These are phyloP conservation scores for Penicillium thymicola DNA, from an alignment of 2,329 filamentous ascomycete genomes.

Conservation along the genomic window DNA sequence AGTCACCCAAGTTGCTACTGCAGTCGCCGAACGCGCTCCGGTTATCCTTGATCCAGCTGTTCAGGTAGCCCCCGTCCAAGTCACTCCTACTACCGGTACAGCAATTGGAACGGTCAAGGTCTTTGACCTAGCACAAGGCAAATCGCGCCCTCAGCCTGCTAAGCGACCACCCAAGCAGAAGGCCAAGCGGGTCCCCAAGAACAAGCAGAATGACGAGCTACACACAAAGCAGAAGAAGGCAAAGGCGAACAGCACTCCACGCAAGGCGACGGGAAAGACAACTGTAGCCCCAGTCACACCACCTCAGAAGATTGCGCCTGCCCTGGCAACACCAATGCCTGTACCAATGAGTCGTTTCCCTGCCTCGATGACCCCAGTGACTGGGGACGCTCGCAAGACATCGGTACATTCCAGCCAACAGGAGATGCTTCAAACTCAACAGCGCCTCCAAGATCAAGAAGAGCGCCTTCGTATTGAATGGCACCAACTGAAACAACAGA, in stretches of 20 bases:
- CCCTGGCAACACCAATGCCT: background rate
- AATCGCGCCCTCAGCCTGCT: background rate
- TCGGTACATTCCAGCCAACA: background rate
- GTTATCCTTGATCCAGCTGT: background rate
- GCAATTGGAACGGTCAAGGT: background rate
- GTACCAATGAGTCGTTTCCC: background rate
- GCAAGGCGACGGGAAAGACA: background rate
- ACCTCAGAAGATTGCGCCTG: background rate
- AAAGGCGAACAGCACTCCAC: background rate
- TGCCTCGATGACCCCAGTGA: background rate
- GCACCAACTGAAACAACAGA: background rate
- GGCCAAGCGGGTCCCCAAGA: background rate
- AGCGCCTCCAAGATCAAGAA: background rate
- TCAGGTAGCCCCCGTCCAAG: background rate
- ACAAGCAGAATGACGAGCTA: background rate
- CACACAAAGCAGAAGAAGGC: background rate
- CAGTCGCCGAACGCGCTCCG: background rate
- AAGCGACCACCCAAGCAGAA: background rate
- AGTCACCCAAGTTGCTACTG: background rate
- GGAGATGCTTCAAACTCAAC: background rate
- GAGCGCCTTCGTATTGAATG: background rate
- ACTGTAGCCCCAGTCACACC: background rate
- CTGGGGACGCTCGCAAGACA: background rate
- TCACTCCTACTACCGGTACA: background rate
- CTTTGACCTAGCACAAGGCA: background rate